Conservation (phyloP, 1,139 yeast genomes). For the Geotrichum candidum region DNA sequence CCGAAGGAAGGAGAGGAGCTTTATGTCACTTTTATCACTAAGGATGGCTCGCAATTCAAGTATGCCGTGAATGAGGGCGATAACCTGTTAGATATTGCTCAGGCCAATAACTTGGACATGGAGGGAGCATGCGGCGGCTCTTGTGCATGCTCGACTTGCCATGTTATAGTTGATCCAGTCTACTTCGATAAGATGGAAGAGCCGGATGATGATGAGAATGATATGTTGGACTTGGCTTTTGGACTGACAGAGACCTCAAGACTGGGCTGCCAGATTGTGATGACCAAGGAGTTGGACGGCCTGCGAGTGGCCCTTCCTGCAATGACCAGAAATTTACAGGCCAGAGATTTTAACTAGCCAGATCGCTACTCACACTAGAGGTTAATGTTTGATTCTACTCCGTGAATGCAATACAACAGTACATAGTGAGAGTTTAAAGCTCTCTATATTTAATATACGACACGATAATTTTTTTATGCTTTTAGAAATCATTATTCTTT, state of each 20-base stretch:
- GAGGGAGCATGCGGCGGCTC: conserved; percentile 99
- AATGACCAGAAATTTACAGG: conserved; percentile 88
- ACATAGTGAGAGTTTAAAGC: background rate
- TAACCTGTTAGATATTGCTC: conserved; percentile 86
- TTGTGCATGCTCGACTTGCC: conserved; percentile 98
- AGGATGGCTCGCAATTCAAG: conserved; percentile 78
- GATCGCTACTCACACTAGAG: background rate
- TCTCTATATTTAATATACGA: background rate
- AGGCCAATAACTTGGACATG: conserved; percentile 87
- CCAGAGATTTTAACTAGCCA: conserved; percentile 54
- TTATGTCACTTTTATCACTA: conserved; percentile 82
- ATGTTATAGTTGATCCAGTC: conserved; percentile 91
- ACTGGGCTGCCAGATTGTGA: conserved; percentile 86
- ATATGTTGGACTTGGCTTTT: conserved; percentile 95
- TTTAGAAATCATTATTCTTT: too few relatives aligned
- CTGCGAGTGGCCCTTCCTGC: conserved; percentile 94
- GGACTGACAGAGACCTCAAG: conserved; percentile 91
- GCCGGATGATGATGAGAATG: conserved; percentile 96
- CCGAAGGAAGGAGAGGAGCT: conserved; percentile 94
- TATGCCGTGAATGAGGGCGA: conserved; percentile 92
- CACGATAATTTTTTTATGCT: background rate
- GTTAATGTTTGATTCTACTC: background rate
- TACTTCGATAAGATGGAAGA: conserved; percentile 86
- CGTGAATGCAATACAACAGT: background rate
- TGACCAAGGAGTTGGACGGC: conserved; percentile 89